Evolutionary conservation across 371 early-diverging fungal genomes (phyloP), one percentile per base, ranked within the genome.

Genomic region (Lichtheimia hyalospora): DNA sequence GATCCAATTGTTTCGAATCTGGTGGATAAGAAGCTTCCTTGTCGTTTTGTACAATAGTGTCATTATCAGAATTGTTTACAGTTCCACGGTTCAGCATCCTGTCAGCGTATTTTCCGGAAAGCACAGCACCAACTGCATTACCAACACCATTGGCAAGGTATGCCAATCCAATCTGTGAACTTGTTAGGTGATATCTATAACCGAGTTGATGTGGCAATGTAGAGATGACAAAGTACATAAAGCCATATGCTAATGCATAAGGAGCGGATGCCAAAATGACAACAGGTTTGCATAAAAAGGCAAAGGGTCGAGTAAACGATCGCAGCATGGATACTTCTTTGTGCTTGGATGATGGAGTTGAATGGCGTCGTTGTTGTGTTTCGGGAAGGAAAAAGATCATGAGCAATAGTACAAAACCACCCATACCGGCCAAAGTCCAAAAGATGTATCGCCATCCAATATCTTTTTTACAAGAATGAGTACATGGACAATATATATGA

Each of bases 391-490:
- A 79, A 56, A 88, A 77, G 21, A 85, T 27, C 39, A 84, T 78
- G n/a, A 87, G 62, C 1, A 86, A n/a, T 16, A 85, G 67, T 21
- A 85, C 73, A 1, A 84, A 13, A 3, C 73, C 82, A 24, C 88
- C 84, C 68, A 86, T 70, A 16, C 70, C 77, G 1, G 87, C 68
- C 59, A 89, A 67, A 41, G 81, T 63, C 82, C 86, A 89, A 63
- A 89, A 89, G 27, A 86, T 85, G 61, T 75, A 81, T 12, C 82
- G 69, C 91, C 91, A 91, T 12, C 83, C 82, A 3, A 83, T 63
- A 23, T 73, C 80, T 66, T 79, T 57, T 0, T 41, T 34, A 34
- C 34, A 34, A 34, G 34, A 34, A 34, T 34, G 34, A 34, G 34
- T 34, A 34, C 6, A 34, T 34, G 34, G 1, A 34, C 10, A 34